Evolutionary conservation across 164 flowering plant species (phyloP).

Genomic region (Kingdonia uniflora): DNA sequence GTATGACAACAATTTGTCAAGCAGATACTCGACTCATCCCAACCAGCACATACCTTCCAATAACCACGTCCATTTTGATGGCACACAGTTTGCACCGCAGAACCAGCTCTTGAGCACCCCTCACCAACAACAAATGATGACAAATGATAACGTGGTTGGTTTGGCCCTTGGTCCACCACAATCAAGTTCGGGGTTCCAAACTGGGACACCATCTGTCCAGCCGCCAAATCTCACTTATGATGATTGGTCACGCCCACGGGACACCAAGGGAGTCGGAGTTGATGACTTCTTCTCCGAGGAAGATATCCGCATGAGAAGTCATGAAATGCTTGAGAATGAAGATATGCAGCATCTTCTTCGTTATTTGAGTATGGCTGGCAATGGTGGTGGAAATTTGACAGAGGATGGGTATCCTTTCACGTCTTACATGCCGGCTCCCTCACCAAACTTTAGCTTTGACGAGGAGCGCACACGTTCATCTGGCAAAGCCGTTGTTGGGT

Average conservation of each 20-base stretch:
- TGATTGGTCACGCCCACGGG: conserved; percentile 10
- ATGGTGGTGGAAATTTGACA: conserved; percentile 16
- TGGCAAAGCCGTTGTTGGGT: conserved; percentile 94
- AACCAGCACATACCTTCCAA: conserved; percentile 26
- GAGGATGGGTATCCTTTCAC: conserved; percentile 37
- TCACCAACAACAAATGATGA: conserved; percentile 30
- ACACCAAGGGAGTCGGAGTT: conserved; percentile 32
- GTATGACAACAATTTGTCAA: conserved; percentile 21
- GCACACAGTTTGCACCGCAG: conserved; percentile 26
- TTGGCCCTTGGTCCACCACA: conserved; percentile 49
- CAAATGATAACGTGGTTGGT: conserved; percentile 18
- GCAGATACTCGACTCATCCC: conserved; percentile 27
- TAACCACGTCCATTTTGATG: conserved; percentile 36
- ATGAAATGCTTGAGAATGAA: conserved; percentile 91
- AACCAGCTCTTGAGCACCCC: conserved; percentile 31
- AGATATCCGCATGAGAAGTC: conserved; percentile 84
- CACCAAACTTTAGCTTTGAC: conserved; percentile 29
- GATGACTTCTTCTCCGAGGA: conserved; percentile 76
- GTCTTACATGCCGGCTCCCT: conserved; percentile 27
- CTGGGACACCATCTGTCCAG: conserved; percentile 14
- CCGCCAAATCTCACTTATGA: conserved; percentile 22
- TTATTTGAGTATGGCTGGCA: conserved; percentile 55
- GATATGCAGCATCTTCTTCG: conserved; percentile 96
- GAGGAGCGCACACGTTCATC: conserved; percentile 57
- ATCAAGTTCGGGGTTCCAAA: conserved; percentile 33